Evolutionary conservation across 2,329 filamentous ascomycete species (phyloP).

Genomic region (Emydomyces testavorans): DNA sequence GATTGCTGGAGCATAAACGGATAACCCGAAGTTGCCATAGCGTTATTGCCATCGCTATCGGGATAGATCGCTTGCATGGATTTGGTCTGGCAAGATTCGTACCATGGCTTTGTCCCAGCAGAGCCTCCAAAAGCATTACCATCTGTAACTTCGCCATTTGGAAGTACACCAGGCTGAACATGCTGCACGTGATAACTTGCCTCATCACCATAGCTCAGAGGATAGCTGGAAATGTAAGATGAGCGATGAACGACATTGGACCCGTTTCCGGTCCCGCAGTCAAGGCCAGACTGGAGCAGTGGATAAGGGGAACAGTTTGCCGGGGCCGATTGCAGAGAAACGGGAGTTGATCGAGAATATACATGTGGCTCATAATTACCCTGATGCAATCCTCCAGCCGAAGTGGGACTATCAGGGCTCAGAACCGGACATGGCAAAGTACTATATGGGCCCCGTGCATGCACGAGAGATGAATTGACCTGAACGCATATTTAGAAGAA

Average conservation of each 20-base stretch:
- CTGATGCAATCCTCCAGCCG: slow-evolving; percentile 1
- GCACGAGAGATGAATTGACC: slow-evolving; percentile 28
- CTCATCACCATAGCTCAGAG: slow-evolving; percentile 28
- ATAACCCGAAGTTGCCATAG: slow-evolving; percentile 15
- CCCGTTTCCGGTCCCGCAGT: slow-evolving; percentile 16
- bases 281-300: slow-evolving; percentile 20
- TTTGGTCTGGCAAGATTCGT: slow-evolving; percentile 2
- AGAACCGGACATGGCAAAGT: slow-evolving; percentile 24
- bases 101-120: slow-evolving; percentile 6
- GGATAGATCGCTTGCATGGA: background rate
- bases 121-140: background rate
- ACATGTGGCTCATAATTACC: slow-evolving; percentile 1
- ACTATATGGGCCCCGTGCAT: slow-evolving; percentile 18
- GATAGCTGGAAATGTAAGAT: slow-evolving; percentile 19
- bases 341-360: background rate
- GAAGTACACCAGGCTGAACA: slow-evolving; percentile 27
- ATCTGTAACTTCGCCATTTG: slow-evolving; percentile 24
- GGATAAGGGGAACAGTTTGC: background rate
- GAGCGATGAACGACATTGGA: slow-evolving; percentile 13
- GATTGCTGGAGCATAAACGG: slow-evolving; percentile 24
- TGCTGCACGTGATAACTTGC: slow-evolving; percentile 26
- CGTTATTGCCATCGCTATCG: slow-evolving; percentile 8
- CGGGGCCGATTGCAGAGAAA: background rate
- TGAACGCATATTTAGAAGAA: slow-evolving; percentile 7
- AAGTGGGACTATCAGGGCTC: slow-evolving; percentile 13